Evolutionary conservation across 2,329 filamentous ascomycete species (phyloP).

Genomic region (Fusarium bactridioides): DNA sequence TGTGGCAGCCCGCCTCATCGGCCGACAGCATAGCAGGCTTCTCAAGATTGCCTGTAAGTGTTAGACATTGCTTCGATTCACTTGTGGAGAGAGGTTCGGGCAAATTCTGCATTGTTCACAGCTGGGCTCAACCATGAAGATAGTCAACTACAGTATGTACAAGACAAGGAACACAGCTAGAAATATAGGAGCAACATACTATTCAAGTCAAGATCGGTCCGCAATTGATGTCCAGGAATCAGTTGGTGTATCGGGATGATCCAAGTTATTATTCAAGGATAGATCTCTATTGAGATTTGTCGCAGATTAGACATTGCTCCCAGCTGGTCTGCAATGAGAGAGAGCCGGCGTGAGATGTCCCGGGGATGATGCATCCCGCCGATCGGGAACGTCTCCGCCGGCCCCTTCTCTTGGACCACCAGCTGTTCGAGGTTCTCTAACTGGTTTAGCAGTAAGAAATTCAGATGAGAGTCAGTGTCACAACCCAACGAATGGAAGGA

Average conservation of each 20-base stretch:
- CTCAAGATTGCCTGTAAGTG: neutral
- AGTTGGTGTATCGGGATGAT: fast-evolving
- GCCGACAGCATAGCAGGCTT: neutral
- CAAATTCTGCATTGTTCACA: neutral
- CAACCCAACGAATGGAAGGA: no score
- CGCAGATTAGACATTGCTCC: fast-evolving
- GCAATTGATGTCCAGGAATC: no score
- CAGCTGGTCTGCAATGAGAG: fast-evolving
- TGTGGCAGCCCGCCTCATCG: neutral
- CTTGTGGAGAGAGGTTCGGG: neutral
- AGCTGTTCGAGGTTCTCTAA: neutral
- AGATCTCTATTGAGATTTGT: fast-evolving
- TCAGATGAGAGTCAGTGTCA: neutral
- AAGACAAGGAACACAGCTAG: neutral
- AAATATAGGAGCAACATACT: neutral
- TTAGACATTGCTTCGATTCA: neutral
- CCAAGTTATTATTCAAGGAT: fast-evolving
- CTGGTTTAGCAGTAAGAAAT: neutral
- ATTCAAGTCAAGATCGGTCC: neutral
- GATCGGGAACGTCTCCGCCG: fast-evolving
- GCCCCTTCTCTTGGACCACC: neutral
- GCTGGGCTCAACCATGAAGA: neutral
- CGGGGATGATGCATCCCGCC: fast-evolving
- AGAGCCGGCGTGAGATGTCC: fast-evolving
- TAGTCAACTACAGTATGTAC: neutral